phyloP scores from a whole-genome alignment of 495 filamentous ascomycete genomes.

The Xylaria scruposa region DNA sequence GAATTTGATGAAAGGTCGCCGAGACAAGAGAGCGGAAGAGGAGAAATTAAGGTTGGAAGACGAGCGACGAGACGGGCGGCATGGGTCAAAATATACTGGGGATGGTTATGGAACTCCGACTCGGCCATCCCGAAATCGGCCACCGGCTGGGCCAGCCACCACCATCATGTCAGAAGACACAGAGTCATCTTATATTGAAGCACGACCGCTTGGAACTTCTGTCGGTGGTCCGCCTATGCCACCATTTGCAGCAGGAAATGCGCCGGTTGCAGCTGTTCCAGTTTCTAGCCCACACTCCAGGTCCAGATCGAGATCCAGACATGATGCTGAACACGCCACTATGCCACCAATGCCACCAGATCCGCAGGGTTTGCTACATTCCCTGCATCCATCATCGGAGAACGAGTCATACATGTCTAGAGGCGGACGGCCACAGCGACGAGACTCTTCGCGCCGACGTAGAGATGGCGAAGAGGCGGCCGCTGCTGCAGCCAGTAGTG shows the following conservation, averaged over 20 bases:
- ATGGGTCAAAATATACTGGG: conserved; percentile 57
- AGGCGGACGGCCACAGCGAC: conserved; percentile 55
- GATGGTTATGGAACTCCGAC: conserved; percentile 66
- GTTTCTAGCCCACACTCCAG: conserved; percentile 36
- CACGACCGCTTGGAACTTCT: conserved; percentile 36
- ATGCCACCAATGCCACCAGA: conserved; percentile 62
- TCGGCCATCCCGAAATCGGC: conserved; percentile 53
- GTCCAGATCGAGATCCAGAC: conserved; percentile 42
- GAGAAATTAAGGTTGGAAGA: conserved; percentile 65
- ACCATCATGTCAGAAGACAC: conserved; percentile 47
- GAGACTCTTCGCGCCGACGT: conserved; percentile 47
- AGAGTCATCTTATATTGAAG: conserved; percentile 54
- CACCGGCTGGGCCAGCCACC: conserved; percentile 43
- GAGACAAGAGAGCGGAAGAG: conserved; percentile 68
- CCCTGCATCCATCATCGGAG: conserved; percentile 66
- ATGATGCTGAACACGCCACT: conserved; percentile 43
- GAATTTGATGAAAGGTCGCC: conserved; percentile 67
- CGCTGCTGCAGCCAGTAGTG: conserved; percentile 40
- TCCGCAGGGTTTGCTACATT: conserved; percentile 64
- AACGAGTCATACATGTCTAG: conserved; percentile 62
- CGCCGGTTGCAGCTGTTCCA: conserved; percentile 41
- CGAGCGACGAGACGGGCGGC: conserved; percentile 50
- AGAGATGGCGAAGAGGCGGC: conserved; percentile 54
- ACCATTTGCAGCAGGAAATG: conserved; percentile 44
- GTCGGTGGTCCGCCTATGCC: conserved; percentile 47